Percentiles rank a stretch among this genome's conserved stretches.
Conservation (phyloP, 345 rosid genomes). For the Populus nigra region DNA sequence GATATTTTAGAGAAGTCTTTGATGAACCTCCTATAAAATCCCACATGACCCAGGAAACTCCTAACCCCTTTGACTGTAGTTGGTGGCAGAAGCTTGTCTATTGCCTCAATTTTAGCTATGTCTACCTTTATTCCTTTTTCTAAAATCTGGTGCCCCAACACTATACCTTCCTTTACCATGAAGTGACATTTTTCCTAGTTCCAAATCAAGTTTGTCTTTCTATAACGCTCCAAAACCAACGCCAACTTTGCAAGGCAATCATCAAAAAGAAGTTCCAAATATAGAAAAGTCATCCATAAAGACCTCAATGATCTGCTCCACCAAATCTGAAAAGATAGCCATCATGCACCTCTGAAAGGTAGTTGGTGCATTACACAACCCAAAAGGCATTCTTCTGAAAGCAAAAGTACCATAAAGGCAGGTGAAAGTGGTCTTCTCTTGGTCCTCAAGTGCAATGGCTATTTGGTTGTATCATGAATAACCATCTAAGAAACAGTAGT, state of each 20-base stretch:
- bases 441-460: neutral
- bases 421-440: constrained; percentile 4
- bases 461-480: neutral
- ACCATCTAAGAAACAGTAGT: neutral
- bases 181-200: too few relatives aligned
- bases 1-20: neutral
- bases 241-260: neutral
- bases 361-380: too few relatives aligned
- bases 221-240: neutral
- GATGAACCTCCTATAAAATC: neutral
- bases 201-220: too few relatives aligned
- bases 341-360: neutral
- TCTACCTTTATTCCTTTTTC: too few relatives aligned
- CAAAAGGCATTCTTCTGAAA: too few relatives aligned
- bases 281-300: neutral
- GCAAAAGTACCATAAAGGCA: too few relatives aligned
- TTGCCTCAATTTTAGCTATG: neutral
- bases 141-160: too few relatives aligned
- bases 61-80: too few relatives aligned
- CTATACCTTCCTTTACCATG: too few relatives aligned
- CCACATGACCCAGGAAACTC: neutral
- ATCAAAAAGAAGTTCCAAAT: too few relatives aligned
- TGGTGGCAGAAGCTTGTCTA: neutral
- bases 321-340: neutral
- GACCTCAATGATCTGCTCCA: neutral